phyloP scores from a whole-genome alignment of 768 basidiomycete genomes.

The Scleroderma bovista region DNA sequence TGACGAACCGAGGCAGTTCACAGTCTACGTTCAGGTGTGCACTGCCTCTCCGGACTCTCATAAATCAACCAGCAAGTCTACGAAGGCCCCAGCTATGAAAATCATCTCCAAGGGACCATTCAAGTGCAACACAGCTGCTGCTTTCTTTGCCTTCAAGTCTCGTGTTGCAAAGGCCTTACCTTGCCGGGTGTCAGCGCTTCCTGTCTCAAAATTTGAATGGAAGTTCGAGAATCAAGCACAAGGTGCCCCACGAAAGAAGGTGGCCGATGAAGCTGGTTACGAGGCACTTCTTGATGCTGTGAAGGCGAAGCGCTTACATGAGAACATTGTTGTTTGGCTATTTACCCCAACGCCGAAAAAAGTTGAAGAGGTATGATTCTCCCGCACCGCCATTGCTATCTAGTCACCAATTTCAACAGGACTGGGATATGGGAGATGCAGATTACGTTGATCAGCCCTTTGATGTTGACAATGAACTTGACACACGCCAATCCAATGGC shows the following conservation, averaged over 20 bases:
- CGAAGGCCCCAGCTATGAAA: not conserved
- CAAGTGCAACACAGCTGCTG: not conserved
- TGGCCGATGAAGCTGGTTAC: constrained; percentile 1
- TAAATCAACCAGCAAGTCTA: not conserved
- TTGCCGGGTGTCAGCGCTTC: not conserved
- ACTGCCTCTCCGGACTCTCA: not conserved
- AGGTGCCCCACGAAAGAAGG: constrained; percentile 2
- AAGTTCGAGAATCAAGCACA: constrained; percentile 5
- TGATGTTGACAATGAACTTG: too few species aligned
- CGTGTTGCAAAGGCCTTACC: not conserved
- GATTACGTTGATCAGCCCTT: too few species aligned
- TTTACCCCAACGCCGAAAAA: not conserved
- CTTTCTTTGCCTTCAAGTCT: not conserved
- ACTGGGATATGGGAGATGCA: too few species aligned
- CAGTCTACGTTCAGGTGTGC: constrained; percentile 5
- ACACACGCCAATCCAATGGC: too few species aligned
- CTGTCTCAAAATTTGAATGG: constrained; percentile 2
- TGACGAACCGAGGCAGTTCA: not conserved
- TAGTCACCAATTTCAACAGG: too few species aligned
- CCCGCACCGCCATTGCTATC: too few species aligned
- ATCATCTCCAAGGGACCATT: constrained; percentile 1
- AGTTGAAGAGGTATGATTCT: constrained; percentile 1
- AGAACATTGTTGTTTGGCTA: constrained; percentile 4
- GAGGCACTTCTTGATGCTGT: constrained; percentile 4
- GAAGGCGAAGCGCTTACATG: constrained; percentile 6